Evolutionary conservation across 306 rosid species (phyloP).

Genomic region (Quercus suber): DNA sequence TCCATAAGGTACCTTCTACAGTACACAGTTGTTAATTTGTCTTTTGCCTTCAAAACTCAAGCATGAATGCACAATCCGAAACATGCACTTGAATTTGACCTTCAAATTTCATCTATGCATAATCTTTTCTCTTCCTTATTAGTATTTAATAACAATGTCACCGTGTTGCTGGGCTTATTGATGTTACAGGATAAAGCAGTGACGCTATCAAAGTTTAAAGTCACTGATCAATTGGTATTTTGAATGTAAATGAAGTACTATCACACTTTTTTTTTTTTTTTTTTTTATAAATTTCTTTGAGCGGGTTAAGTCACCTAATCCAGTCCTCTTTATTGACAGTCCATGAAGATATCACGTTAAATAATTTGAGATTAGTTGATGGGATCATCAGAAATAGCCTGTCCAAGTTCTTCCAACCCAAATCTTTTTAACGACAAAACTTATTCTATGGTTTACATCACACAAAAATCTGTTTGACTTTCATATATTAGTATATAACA

Average conservation of each 20-base stretch:
- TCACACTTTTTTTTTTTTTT: background rate
- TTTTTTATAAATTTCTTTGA: background rate
- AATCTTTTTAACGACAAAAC: background rate
- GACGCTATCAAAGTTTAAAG: background rate
- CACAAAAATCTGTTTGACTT: background rate
- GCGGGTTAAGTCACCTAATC: slow-evolving; percentile 38
- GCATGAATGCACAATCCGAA: too few relatives aligned
- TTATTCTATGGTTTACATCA: background rate
- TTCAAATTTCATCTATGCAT: too few relatives aligned
- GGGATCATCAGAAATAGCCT: background rate
- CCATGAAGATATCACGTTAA: background rate
- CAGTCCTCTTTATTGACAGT: slow-evolving; percentile 32
- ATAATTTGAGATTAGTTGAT: background rate
- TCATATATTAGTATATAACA: background rate
- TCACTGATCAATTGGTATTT: background rate
- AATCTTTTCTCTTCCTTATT: too few relatives aligned
- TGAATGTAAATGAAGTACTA: background rate
- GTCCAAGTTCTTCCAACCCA: background rate
- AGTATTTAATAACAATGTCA: too few relatives aligned
- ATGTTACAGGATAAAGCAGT: background rate
- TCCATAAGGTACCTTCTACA: too few relatives aligned
- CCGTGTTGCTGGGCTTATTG: background rate
- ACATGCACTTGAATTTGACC: too few relatives aligned
- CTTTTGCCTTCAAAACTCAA: too few relatives aligned
- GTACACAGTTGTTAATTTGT: too few relatives aligned